Base-by-base conservation (phyloP, 2,329 filamentous ascomycete species). In the Ophioceras dolichostomum region DNA sequence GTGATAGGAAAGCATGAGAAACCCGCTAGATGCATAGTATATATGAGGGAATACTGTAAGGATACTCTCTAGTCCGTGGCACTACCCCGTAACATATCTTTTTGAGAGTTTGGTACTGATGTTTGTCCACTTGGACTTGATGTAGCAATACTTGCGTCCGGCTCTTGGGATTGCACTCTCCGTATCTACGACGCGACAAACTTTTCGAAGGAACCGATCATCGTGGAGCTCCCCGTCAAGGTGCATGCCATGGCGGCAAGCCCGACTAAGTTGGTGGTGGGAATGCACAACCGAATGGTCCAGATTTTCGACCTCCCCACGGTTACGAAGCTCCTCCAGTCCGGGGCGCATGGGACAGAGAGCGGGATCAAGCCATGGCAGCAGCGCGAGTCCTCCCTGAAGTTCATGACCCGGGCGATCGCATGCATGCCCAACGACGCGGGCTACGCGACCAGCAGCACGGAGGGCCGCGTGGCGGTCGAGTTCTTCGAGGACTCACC, bases 351-450 rank as follows among this genome's bases (percentile, higher is more conserved):
- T 12, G 36, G 29, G 17, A 57, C 65, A 8, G 56, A 61, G 52
- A 43, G 61, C 51, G 61, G 62, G 16, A 52, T 87, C 37, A 73
- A 83, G 53, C 88, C 89, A 0, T 95, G 86, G 86, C 91, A 98
- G 59, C 76, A 85, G 49, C 77, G 91, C 42, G 91, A 98, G 58
- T 94, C 85, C 37, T 93, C 83, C 19, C 72, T 98, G 53, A 94
- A 95, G 57, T 98, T 94, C 62, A 86, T 95, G 68, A 96, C 89
- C 1, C 76, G 91, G 41, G 84, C 85, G 14, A 83, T 96, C 1
- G 79, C 87, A 13, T 94, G 89, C 58, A 96, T 98, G 91, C 89
- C 91, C 12, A 88, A 91, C 50, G 91, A 95, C 47, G 83, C 82
- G 10, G 91, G 91, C 5, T 98, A 96, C 56, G 88, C 89, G 9